Evolutionary conservation across 768 basidiomycete species (phyloP).

Genomic region (Boletus speciosus): DNA sequence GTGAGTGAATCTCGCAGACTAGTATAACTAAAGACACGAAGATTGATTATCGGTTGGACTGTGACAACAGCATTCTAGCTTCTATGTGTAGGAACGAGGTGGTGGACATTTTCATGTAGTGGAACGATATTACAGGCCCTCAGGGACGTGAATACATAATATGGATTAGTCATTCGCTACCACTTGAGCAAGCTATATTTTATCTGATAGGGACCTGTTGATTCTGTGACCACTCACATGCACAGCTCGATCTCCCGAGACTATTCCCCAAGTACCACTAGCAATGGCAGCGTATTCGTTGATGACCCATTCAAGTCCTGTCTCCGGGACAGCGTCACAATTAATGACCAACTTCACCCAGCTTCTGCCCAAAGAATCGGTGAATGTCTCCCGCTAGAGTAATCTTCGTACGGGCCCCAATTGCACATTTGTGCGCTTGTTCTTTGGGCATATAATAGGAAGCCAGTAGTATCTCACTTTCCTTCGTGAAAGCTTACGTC

Average conservation of each 20-base stretch:
- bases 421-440: slow-evolving; percentile 71
- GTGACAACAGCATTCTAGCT: slow-evolving; percentile 31
- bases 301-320: not conserved
- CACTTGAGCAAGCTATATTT: not conserved
- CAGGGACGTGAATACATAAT: slow-evolving; percentile 1
- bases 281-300: not conserved
- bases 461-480: slow-evolving; percentile 62
- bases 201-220: slow-evolving; percentile 24
- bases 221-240: not conserved
- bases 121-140: not conserved
- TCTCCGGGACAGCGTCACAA: not conserved
- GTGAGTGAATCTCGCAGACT: slow-evolving; percentile 43
- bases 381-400: slow-evolving; percentile 33
- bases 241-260: not conserved
- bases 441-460: slow-evolving; percentile 58
- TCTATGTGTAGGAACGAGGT: slow-evolving; percentile 26
- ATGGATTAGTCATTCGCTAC: slow-evolving; percentile 17
- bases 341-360: not conserved
- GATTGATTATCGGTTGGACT: slow-evolving; percentile 20
- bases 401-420: slow-evolving; percentile 44
- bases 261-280: not conserved
- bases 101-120: not conserved
- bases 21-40: slow-evolving; percentile 30
- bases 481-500: not conserved
- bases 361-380: not conserved